Evolutionary conservation across 352 stramenopile genomes (phyloP), one percentile per base, ranked within the genome.

Genomic region (Pythium volutum): DNA sequence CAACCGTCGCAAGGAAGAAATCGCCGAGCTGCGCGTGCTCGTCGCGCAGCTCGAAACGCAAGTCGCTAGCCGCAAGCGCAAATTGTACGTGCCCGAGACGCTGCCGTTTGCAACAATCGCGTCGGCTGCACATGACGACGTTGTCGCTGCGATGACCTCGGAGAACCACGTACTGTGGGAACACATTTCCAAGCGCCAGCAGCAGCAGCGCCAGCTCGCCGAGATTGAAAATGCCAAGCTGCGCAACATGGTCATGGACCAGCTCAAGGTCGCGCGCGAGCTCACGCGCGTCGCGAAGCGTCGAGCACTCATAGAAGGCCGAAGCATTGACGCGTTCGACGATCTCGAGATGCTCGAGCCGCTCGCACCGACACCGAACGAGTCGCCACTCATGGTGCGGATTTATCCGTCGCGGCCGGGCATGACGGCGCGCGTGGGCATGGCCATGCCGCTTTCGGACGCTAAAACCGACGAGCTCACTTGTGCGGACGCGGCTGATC

Each of bases 181-280:
- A 45, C 59, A 66, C 2, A 77, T 77, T 10, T 74, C 75, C 2
- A 74, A 69, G 48, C 59, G 66, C 10, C 75, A 84, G 52, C 61
- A 70, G 45, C 65, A 75, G 29, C 69, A 77, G 45, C 70, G 71
- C 25, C 48, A 67, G 10, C 72, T 73, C 31, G 64, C 75, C 8
- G 72, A 80, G 18, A 47, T 83, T 38, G 71, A 87, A 64, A 87
- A 87, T 55, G 39, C 62, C 2, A 82, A 82, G 62, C 67, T 87
- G 31, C 62, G 67, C 5, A 69, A 75, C 46, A 79, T 80, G 62
- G 56, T 84, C 38, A 62, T 75, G 27, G 70, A 59, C 8, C 75
- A 87, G 45, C 72, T 78, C 49, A 72, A 70, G 16, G 46, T 83
- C 20, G 69, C 73, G 0, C 62, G 65, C n/a, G 59, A 59, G 3